Evolutionary conservation across 805 yeast genomes (phyloP), one percentile per base, ranked within the genome.

Genomic region (Candida mattraensis): DNA sequence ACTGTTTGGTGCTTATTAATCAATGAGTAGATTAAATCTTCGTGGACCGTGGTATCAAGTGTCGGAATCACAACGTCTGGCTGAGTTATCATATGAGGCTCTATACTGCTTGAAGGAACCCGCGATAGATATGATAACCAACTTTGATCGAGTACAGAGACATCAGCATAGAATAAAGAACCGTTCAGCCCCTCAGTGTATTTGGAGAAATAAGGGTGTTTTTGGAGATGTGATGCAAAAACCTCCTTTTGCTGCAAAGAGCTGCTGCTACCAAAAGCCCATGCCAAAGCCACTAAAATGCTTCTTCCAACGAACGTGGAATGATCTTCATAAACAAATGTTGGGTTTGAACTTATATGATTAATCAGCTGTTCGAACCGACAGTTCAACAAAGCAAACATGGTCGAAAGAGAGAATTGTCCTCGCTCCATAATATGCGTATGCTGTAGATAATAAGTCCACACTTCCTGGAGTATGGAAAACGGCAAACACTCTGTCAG

Each of bases 11-110:
- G 80, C 28, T 75, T 74, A 21, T 67, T 65, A 23, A 89, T 50
- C 2, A 84, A 56, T 0, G 79, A 64, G 36, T 70, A 72, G 2
- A 91, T 67, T 8, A 85, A 50, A 1, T 63, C 54, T 41, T 86
- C 91, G 39, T 85, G 85, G 37, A 79, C 68, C 2, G 70, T 54
- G 0, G 96, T 88, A 46, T 88, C 97, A 1, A 75, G 51, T 0
- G 98, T 91, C 0, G 94, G 85, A 7, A 91, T 72, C 1, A 91
- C 76, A 0, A 78, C 55, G 45, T 77, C 80, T 1, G 95, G 78
- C 27, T 71, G 65, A 6, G 69, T 53, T 1, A 87, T 74, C 28
- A 80, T 72, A 16, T 77, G 76, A 0, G 83, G 72, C 28, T 80
- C 84, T 3, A 83, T 53, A 5, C 70, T 70, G 1, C 60, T 45